Evolutionary conservation across 352 stramenopile genomes (phyloP).

Genomic region (Phytophthora boehmeriae): DNA sequence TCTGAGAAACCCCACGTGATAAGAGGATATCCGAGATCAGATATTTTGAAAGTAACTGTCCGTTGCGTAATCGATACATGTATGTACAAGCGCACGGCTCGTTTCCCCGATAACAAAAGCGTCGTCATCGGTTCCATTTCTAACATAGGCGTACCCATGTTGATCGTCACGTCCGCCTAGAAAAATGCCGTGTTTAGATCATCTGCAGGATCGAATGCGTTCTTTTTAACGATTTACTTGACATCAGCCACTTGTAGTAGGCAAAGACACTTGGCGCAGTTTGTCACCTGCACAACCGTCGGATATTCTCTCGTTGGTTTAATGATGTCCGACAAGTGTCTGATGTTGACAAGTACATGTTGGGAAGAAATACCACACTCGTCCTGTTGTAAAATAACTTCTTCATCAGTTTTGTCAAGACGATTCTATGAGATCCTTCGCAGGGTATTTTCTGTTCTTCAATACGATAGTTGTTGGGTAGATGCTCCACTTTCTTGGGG

Average conservation of each 20-base stretch:
- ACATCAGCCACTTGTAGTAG: too few relatives aligned
- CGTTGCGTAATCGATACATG: background rate
- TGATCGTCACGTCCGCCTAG: constrained; percentile 7
- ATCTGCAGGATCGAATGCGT: constrained; percentile 3
- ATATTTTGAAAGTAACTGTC: background rate
- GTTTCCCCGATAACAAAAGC: too few relatives aligned
- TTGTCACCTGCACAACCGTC: background rate
- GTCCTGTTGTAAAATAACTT: too few relatives aligned
- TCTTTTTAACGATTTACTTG: background rate
- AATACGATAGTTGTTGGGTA: too few relatives aligned
- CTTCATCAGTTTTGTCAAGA: too few relatives aligned
- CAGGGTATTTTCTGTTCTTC: too few relatives aligned
- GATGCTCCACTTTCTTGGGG: too few relatives aligned
- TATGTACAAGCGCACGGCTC: background rate
- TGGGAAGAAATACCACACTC: too few relatives aligned
- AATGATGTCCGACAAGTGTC: too few relatives aligned
- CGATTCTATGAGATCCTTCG: too few relatives aligned
- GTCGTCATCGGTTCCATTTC: constrained; percentile 7
- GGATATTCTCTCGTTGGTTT: constrained; percentile 4
- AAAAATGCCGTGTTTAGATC: constrained; percentile 6
- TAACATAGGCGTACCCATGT: background rate
- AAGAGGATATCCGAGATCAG: background rate
- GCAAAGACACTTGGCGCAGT: constrained; percentile 3
- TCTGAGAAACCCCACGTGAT: background rate
- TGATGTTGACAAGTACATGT: too few relatives aligned